Base-by-base conservation (phyloP, 768 basidiomycete species). In the Rhizopogon vinicolor region DNA sequence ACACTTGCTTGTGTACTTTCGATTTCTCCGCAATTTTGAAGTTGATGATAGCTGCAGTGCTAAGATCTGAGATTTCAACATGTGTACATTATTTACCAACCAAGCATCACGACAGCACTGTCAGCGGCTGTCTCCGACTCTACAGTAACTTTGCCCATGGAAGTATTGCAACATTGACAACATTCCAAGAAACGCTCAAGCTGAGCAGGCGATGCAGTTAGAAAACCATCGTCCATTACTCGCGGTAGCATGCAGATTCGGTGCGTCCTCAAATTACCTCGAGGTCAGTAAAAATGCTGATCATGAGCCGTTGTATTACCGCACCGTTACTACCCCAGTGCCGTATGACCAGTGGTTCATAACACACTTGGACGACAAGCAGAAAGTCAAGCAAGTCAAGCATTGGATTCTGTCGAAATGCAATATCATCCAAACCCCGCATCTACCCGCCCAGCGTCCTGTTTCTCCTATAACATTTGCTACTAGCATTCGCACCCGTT, bases 291-390 rank as follows among this genome's bases (percentile, higher is more conserved):
- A 18, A 49, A 13, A 19, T 22, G 31, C 42, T 19, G 28, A 40
- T 18, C 19, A 39, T 14, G 29, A 53, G 2, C 12, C 14, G 35
- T 37, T 41, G 55, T 52, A 33, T 49, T 44, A 45, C 35, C 58
- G 46, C 46, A n/a, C 4, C 25, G 25, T 25, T 25, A 25, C 4
- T 25, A 25, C 4, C 14, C 6, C 57, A 85, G 87, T 90, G 22
- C 80, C 84, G 0, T 80, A 83, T 60, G 89, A 91, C 67, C 87
- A 88, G 70, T 91, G 88, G 87, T 72, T 89, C 44, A 72, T 84
- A n/a, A 87, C 87, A 12, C 85, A 86, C 63, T 64, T 87, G 63
- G 79, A 84, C 56, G 74, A 81, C 3, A 60, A 70, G 31, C 86
- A 81, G 80, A 83, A 82, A 61, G 74, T 89, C 41, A 76, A 75